A percentile compares a stretch with the other conserved stretches of the same genome.
Evolutionary conservation across 2,329 filamentous ascomycete species (phyloP).

Genomic region (Aspergillus chevalieri): DNA sequence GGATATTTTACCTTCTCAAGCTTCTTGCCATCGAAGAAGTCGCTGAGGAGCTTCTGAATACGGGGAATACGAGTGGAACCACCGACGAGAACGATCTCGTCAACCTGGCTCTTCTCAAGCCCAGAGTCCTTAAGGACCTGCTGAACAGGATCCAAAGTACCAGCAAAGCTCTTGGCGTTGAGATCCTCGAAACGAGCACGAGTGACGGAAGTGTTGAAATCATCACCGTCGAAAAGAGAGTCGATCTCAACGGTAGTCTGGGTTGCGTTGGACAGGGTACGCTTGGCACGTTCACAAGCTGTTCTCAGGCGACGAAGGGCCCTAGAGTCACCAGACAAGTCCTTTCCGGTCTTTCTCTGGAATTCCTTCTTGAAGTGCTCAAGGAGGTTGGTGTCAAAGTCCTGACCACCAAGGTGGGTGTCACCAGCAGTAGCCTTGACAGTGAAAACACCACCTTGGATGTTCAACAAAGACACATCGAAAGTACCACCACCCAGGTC

Average conservation of each 20-base stretch:
- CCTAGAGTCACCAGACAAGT: constrained; percentile 76
- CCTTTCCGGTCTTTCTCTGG: constrained; percentile 70
- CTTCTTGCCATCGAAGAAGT: constrained; percentile 99
- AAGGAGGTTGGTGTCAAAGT: constrained; percentile 93
- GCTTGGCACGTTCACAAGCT: constrained; percentile 99
- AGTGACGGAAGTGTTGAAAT: constrained; percentile 95
- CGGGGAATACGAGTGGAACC: constrained; percentile 97
- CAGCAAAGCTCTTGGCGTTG: constrained; percentile 90
- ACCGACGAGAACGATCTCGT: constrained; percentile 98
- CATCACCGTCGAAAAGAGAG: constrained; percentile 95
- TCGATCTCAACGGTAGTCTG: constrained; percentile 98
- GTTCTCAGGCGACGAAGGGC: constrained; percentile 93
- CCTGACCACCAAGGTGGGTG: constrained; percentile 90
- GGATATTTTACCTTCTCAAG: constrained; percentile 67
- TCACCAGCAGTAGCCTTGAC: constrained; percentile 98
- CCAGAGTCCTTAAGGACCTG: constrained; percentile 91
- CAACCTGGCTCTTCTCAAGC: constrained; percentile 83
- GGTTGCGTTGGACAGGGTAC: constrained; percentile 93
- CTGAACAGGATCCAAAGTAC: constrained; percentile 89
- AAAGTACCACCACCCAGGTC: constrained; percentile 99
- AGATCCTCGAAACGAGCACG: constrained; percentile 98
- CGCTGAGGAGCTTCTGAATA: constrained; percentile 98
- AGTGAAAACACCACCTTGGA: constrained; percentile 98
- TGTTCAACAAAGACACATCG: constrained; percentile 98
- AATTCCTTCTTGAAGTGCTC: constrained; percentile 98